Evolutionary conservation across 176 grass and related monocot genomes (phyloP).

Genomic region (Alopecurus myosuroides): DNA sequence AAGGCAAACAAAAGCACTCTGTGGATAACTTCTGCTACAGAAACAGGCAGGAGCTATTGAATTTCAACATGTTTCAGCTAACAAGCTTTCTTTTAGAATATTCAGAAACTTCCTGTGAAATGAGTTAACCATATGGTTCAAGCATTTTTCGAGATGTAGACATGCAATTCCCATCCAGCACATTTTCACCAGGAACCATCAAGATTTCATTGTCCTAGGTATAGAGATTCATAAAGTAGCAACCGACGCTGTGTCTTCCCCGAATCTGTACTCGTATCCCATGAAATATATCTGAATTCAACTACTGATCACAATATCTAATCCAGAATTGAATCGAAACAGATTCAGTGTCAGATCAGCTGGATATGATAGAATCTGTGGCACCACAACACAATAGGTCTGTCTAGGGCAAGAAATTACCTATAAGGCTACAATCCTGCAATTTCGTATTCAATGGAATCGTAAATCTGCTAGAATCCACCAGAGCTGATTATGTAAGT

Average conservation of each 20-base stretch:
- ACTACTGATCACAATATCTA: not conserved
- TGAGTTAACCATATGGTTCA: not conserved
- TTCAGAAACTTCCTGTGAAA: not conserved
- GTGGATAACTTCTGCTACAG: not conserved
- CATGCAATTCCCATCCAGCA: not conserved
- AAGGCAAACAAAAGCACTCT: not conserved
- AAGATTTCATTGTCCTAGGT: not conserved
- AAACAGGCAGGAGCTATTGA: not conserved
- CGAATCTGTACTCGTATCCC: not conserved
- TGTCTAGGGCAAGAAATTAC: not conserved
- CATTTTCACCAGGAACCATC: not conserved
- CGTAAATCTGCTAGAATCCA: not conserved
- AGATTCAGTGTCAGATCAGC: not conserved
- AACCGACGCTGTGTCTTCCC: not conserved
- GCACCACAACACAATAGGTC: not conserved
- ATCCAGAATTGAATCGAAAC: not conserved
- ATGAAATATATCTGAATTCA: not conserved
- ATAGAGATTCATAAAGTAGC: not conserved
- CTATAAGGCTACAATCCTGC: not conserved
- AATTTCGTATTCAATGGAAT: not conserved
- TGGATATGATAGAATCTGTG: not conserved
- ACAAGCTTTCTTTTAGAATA: not conserved
- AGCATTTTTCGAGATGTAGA: not conserved
- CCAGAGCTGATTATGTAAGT: not conserved
- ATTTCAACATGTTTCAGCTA: not conserved